Evolutionary conservation across 257 asterid genomes (phyloP).

Genomic region (Solanum pimpinellifolium): DNA sequence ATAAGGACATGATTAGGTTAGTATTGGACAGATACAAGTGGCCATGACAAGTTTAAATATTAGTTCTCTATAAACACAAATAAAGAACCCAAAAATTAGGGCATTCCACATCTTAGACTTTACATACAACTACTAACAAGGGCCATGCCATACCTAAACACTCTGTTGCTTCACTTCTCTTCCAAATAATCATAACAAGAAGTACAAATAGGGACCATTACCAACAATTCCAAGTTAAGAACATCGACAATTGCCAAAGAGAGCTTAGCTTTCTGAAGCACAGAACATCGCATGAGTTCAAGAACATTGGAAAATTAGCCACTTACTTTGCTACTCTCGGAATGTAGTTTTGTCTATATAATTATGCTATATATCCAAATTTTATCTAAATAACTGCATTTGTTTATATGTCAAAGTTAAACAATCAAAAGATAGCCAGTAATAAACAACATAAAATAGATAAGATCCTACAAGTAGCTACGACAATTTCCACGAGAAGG

Average conservation of each 20-base stretch:
- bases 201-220: background rate
- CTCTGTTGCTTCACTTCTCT: background rate
- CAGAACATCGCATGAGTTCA: background rate
- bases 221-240: background rate
- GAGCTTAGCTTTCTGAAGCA: background rate
- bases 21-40: background rate
- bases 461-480: background rate
- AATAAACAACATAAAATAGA: background rate
- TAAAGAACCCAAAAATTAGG: background rate
- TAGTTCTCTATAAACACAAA: background rate
- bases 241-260: background rate
- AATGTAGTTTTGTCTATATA: background rate
- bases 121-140: background rate
- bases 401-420: background rate
- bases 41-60: background rate
- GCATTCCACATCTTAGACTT: background rate
- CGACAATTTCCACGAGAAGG: background rate
- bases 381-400: background rate
- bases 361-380: background rate
- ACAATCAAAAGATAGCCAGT: background rate
- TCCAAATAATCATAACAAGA: background rate
- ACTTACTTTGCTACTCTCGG: slow-evolving; percentile 8
- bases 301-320: background rate
- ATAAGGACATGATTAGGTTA: background rate
- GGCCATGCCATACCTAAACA: background rate